phyloP scores from a whole-genome alignment of 495 filamentous ascomycete species.

The Mytilinidion resinicola region DNA sequence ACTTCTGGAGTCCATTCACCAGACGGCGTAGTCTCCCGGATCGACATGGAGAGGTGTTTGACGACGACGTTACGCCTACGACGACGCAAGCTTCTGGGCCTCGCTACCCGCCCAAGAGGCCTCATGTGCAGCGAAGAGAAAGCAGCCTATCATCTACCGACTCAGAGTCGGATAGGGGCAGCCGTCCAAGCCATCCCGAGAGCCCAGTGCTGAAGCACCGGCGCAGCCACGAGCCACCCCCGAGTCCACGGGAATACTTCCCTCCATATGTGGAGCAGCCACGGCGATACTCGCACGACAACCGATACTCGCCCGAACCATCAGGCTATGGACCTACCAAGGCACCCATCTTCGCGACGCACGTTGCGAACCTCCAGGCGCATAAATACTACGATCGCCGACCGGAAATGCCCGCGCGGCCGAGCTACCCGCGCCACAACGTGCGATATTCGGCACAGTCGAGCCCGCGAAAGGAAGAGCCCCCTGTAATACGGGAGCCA shows the following conservation, averaged over 20 bases:
- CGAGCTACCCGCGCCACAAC: neutral
- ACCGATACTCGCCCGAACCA: slow-evolving; percentile 7
- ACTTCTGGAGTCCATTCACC: slow-evolving; percentile 21
- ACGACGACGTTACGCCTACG: slow-evolving; percentile 17
- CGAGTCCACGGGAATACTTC: slow-evolving; percentile 30
- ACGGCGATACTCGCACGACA: slow-evolving; percentile 18
- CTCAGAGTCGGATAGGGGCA: slow-evolving; percentile 15
- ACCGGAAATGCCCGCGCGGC: slow-evolving; percentile 3
- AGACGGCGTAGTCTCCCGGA: slow-evolving; percentile 13
- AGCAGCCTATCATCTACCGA: slow-evolving; percentile 16
- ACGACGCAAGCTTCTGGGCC: neutral
- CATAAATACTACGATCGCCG: slow-evolving; percentile 18
- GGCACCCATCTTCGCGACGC: slow-evolving; percentile 34
- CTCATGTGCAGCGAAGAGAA: slow-evolving; percentile 16
- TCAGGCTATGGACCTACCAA: slow-evolving; percentile 30
- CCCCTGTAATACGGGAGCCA: slow-evolving; percentile 3
- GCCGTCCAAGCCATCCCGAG: slow-evolving; percentile 5
- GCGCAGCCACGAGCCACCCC: slow-evolving; percentile 33
- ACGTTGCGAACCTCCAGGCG: slow-evolving; percentile 30
- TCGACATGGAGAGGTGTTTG: slow-evolving; percentile 10
- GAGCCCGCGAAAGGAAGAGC: slow-evolving; percentile 5
- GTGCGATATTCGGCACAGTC: slow-evolving; percentile 15
- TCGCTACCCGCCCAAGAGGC: slow-evolving; percentile 16
- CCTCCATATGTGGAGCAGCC: slow-evolving; percentile 19
- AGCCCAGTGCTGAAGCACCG: slow-evolving; percentile 25